Percentiles rank a stretch among this genome's conserved stretches.
Conservation (phyloP, 768 basidiomycete species). For the Cyclocybe cylindracea region DNA sequence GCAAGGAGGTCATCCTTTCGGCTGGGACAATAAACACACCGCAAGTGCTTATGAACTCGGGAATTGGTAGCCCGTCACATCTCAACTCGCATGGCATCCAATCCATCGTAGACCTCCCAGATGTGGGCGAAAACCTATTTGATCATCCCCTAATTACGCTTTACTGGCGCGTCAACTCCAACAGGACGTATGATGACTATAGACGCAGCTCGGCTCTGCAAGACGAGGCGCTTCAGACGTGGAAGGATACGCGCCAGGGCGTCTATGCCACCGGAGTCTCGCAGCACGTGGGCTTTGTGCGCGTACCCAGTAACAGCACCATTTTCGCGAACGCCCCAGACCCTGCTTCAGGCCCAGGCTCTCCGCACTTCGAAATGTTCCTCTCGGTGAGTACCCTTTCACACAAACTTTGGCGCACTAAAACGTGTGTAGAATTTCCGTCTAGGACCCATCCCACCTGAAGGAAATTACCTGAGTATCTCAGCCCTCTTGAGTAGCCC, state of each 20-base stretch:
- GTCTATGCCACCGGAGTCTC: constrained; percentile 21
- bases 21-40: constrained; percentile 38
- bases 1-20: constrained; percentile 36
- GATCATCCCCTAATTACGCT: constrained; percentile 28
- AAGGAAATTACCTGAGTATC: constrained; percentile 25
- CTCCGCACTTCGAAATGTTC: constrained; percentile 36
- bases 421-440: constrained; percentile 9
- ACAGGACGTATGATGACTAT: constrained; percentile 24
- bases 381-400: constrained; percentile 22
- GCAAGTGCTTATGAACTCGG: constrained; percentile 32
- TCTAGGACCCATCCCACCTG: constrained; percentile 12
- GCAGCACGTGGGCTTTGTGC: constrained; percentile 26
- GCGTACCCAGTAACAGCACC: constrained; percentile 21
- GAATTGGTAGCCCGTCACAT: constrained; percentile 28
- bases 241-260: constrained; percentile 30
- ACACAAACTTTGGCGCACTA: not conserved
- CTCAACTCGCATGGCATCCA: constrained; percentile 22
- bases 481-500: constrained; percentile 14
- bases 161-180: constrained; percentile 26
- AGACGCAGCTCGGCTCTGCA: constrained; percentile 19
- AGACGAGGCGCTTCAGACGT: constrained; percentile 23
- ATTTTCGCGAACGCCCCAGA: constrained; percentile 24
- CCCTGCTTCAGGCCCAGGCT: constrained; percentile 31
- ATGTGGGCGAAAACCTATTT: constrained; percentile 31
- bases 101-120: constrained; percentile 25